phyloP scores from a whole-genome alignment of 2,329 filamentous ascomycete genomes.

The Dothideomycetes sp. region DNA sequence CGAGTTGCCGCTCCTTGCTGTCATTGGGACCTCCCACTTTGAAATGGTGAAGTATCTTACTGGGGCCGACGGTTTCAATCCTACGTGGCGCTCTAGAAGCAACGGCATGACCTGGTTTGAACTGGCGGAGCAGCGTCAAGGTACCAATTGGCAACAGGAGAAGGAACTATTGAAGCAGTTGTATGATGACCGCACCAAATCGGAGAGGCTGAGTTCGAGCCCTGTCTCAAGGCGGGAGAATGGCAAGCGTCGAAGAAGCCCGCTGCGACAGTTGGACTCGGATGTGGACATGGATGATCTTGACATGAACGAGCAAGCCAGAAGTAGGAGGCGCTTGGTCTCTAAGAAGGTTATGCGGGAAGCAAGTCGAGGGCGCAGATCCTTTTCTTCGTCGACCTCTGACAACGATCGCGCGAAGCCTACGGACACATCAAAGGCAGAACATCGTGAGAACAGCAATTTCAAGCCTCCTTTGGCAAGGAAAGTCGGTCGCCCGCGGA shows the following conservation, averaged over 20 bases:
- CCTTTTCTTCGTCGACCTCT: constrained; percentile 17
- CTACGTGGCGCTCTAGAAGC: constrained; percentile 54
- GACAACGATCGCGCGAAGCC: constrained; percentile 13
- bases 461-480: constrained; percentile 19
- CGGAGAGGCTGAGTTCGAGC: constrained; percentile 20
- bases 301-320: constrained; percentile 8
- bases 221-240: constrained; percentile 24
- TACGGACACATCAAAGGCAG: constrained; percentile 12
- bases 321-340: constrained; percentile 19
- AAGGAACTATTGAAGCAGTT: constrained; percentile 67
- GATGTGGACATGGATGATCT: constrained; percentile 11
- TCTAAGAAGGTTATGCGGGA: constrained; percentile 23
- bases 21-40: constrained; percentile 79
- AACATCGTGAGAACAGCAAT: constrained; percentile 9
- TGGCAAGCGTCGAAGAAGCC: constrained; percentile 15
- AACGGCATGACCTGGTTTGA: constrained; percentile 78
- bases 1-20: constrained; percentile 85
- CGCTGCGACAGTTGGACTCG: constrained; percentile 5
- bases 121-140: constrained; percentile 69
- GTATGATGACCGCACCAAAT: constrained; percentile 40
- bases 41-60: constrained; percentile 57
- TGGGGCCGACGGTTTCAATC: constrained; percentile 55
- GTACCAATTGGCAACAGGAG: constrained; percentile 85
- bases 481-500: constrained; percentile 15
- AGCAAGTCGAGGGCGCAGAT: constrained; percentile 16